Base-by-base conservation (phyloP, 1,284 basidiomycete genomes). In the Chiua sp. region DNA sequence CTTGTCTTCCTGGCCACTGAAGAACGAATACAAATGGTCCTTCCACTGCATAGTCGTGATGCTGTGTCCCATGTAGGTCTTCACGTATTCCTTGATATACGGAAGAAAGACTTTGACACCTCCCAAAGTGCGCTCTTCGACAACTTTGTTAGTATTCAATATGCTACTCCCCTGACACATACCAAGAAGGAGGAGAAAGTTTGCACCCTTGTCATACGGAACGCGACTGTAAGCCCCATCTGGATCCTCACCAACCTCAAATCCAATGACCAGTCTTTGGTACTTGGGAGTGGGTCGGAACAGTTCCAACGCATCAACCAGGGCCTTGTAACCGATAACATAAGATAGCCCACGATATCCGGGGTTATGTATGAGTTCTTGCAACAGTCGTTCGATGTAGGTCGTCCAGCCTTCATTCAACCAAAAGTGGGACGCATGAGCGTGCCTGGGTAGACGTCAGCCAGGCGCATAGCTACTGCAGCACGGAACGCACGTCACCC, bases 321-420 rank as follows among this genome's bases (percentile, higher is more conserved):
- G 81, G 0, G 82, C 84, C 66, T 93, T 92, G 55, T 82, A 76
- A 30, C 95, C 94, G 61, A 92, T 90, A 59, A 92, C 80, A 73
- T 83, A 95, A 37, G 87, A 87, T 71, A 96, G 93, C 18, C 89
- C 93, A 53, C 97, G 91, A 60, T 92, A 86, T 1, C 89, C 87
- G 11, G 93, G 84, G 2, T 90, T 86, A 69, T 96, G 87, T 3
- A 96, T 80, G 52, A 84, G 80, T 65, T 91, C 81, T 49, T 91
- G 87, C 33, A 98, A 80, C 16, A 98, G 81, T 35, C 96, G 87
- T 77, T 98, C 97, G 54, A 94, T 90, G 73, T 96, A 98, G 0
- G 94, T 96, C 35, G 96, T 98, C 91, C 93, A 98, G 35, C 95
- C 88, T 77, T 96, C 94, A 72, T 96, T 97, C 53, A 97, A 83